Conservation (phyloP, 208 protist genomes). For the Wallacemonas sp. region DNA sequence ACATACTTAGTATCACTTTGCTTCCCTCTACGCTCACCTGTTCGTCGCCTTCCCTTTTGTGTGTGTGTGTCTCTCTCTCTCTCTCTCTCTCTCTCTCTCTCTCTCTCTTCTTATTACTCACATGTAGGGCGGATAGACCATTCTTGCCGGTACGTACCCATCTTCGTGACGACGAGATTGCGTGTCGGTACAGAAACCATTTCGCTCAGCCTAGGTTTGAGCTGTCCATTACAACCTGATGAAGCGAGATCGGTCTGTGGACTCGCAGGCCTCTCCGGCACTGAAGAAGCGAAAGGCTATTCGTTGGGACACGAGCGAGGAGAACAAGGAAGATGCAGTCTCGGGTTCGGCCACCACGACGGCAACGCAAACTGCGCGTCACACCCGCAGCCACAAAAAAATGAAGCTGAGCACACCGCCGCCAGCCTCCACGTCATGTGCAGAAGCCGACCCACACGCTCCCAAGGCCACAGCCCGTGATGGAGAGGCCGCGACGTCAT, state of each 20-base stretch:
- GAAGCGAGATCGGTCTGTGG: background rate
- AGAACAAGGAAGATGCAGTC: background rate
- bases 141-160: too few relatives aligned
- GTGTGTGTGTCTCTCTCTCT: background rate
- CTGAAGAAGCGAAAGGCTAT: background rate
- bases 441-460: background rate
- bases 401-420: too few relatives aligned
- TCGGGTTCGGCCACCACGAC: background rate
- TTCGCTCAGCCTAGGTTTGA: background rate
- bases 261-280: background rate
- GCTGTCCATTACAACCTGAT: background rate
- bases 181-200: too few relatives aligned
- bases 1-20: too few relatives aligned
- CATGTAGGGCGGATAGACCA: too few relatives aligned
- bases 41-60: background rate
- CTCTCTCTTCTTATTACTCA: background rate
- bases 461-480: too few relatives aligned
- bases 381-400: too few relatives aligned
- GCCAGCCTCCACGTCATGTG: too few relatives aligned
- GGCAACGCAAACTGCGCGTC: background rate
- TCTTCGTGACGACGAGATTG: too few relatives aligned
- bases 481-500: background rate
- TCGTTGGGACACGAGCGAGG: background rate
- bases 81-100: slow-evolving; percentile 8
- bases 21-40: too few relatives aligned